phyloP scores from a whole-genome alignment of 2,329 filamentous ascomycete species.

The Fusarium nygamai region DNA sequence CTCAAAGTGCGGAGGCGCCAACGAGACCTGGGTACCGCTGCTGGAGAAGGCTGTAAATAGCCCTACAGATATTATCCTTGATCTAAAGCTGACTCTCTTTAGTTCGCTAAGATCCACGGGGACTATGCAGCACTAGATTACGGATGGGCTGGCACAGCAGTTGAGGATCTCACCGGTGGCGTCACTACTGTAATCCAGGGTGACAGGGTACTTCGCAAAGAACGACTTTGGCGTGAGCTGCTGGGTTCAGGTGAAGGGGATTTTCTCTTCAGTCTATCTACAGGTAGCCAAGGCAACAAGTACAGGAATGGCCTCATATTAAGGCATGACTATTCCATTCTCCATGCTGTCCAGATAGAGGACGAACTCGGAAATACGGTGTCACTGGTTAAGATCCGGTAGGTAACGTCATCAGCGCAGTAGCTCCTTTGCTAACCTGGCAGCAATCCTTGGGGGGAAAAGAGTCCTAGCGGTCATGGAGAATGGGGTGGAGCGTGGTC shows the following conservation, averaged over 20 bases:
- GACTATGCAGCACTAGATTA: neutral
- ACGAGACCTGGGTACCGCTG: conserved; percentile 84
- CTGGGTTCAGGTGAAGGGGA: neutral
- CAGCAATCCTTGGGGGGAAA: neutral
- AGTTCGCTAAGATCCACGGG: neutral
- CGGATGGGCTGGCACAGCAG: neutral
- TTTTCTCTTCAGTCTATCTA: neutral
- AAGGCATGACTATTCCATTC: neutral
- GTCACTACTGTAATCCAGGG: neutral
- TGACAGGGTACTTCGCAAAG: neutral
- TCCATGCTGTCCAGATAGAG: neutral
- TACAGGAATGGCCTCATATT: neutral
- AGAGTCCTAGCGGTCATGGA: neutral
- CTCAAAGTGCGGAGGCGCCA: conserved; percentile 76
- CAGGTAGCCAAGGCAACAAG: neutral
- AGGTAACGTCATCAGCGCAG: too few relatives aligned
- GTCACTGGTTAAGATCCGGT: neutral
- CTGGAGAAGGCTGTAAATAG: conserved; percentile 73
- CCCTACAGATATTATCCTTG: neutral
- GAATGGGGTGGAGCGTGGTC: neutral
- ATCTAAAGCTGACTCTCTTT: too few relatives aligned
- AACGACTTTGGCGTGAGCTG: neutral
- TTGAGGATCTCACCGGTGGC: neutral
- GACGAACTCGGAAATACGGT: neutral
- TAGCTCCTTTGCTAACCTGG: too few relatives aligned